These are phyloP conservation scores for Takashimella tepidaria DNA, from an alignment of 1,284 basidiomycete species.

Conservation along the genomic window DNA sequence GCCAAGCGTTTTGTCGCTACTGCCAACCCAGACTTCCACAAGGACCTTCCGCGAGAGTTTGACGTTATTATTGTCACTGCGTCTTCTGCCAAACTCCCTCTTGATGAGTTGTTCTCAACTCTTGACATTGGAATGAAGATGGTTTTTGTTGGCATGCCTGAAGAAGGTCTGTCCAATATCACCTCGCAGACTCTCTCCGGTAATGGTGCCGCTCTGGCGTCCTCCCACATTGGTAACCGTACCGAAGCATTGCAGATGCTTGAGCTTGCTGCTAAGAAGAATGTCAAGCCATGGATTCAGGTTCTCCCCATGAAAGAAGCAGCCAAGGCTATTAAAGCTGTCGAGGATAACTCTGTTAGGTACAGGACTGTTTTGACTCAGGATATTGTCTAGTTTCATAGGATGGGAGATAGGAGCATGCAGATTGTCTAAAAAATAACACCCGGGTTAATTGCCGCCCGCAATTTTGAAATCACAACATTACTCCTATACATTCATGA, in stretches of 20 bases:
- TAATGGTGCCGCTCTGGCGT: slow-evolving; percentile 49
- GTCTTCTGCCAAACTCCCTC: slow-evolving; percentile 47
- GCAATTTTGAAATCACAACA: no score
- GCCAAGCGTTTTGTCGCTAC: slow-evolving; percentile 55
- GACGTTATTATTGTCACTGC: slow-evolving; percentile 61
- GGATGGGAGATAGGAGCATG: no score
- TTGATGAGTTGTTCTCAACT: slow-evolving; percentile 51
- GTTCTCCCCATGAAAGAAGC: slow-evolving; percentile 59
- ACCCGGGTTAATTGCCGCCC: no score
- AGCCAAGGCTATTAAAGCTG: slow-evolving; percentile 54
- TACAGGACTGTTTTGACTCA: slow-evolving; percentile 53
- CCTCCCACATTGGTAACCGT: slow-evolving; percentile 59
- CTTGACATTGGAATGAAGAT: slow-evolving; percentile 56
- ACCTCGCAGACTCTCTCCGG: slow-evolving; percentile 45
- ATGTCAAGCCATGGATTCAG: slow-evolving; percentile 54
- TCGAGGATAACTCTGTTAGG: slow-evolving; percentile 54
- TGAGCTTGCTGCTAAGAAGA: slow-evolving; percentile 56
- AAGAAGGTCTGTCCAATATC: slow-evolving; percentile 41
- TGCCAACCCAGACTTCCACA: slow-evolving; percentile 50
- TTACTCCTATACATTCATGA: no score
- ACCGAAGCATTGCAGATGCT: slow-evolving; percentile 60
- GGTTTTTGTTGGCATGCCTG: slow-evolving; percentile 55
- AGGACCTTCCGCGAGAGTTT: slow-evolving; percentile 51
- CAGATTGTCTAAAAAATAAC: no score
- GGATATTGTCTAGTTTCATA: no score